Evolutionary conservation across 352 stramenopile species (phyloP).

Genomic region (Pelagophyceae sp.): DNA sequence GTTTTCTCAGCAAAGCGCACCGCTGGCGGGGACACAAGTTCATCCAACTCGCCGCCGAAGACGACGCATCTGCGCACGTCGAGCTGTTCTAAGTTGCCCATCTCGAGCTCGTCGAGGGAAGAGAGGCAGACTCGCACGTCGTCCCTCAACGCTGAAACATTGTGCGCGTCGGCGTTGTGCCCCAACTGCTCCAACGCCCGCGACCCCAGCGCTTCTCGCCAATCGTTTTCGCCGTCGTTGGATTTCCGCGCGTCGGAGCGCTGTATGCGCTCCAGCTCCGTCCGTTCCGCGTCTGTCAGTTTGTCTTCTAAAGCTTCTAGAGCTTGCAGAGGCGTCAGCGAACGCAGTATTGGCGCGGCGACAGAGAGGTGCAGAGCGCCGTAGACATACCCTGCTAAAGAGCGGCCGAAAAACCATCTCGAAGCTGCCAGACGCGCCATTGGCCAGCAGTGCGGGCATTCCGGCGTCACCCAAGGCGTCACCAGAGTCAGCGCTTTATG

Average conservation of each 20-base stretch:
- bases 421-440: not conserved
- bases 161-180: not conserved
- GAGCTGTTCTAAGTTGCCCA: not conserved
- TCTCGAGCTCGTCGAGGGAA: not conserved
- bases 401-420: not conserved
- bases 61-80: not conserved
- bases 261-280: not conserved
- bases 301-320: not conserved
- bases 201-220: not conserved
- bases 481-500: not conserved
- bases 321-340: not conserved
- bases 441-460: not conserved
- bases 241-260: not conserved
- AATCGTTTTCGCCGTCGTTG: not conserved
- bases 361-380: not conserved
- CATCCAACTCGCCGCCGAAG: not conserved
- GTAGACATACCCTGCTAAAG: not conserved
- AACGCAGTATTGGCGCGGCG: not conserved
- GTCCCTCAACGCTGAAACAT: not conserved
- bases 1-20: too few species aligned
- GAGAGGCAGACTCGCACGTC: slow-evolving; percentile 4
- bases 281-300: not conserved
- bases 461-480: slow-evolving; percentile 2
- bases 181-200: not conserved
- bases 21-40: not conserved